Conservation (phyloP, 495 filamentous ascomycete species). For the Penicillium arizonense region DNA sequence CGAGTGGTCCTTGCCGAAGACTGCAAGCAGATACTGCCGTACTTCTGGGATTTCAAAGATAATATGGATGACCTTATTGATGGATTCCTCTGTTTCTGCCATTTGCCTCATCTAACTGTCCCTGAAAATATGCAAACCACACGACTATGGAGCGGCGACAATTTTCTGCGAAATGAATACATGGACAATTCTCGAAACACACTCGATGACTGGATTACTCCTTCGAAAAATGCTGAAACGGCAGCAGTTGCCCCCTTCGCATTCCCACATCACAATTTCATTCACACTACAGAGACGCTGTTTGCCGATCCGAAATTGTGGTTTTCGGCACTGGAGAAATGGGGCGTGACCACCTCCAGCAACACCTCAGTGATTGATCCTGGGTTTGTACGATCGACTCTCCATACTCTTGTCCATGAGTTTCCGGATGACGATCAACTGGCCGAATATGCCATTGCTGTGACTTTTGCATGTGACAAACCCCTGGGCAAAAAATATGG, state of each 20-base stretch:
- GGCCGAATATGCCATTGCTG: conserved; percentile 69
- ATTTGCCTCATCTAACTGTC: conserved; percentile 52
- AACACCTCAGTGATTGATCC: conserved; percentile 24
- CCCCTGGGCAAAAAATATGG: conserved; percentile 64
- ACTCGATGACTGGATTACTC: conserved; percentile 29
- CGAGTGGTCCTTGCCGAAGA: conserved; percentile 59
- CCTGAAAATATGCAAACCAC: conserved; percentile 19
- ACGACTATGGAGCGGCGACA: conserved; percentile 40
- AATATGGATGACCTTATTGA: conserved; percentile 60
- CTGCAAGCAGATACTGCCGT: conserved; percentile 2
- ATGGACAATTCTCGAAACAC: conserved; percentile 22
- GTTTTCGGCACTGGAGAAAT: conserved; percentile 42
- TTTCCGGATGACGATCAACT: conserved; percentile 47
- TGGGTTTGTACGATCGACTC: conserved; percentile 49
- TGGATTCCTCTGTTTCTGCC: conserved; percentile 67
- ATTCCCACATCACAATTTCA: conserved; percentile 32
- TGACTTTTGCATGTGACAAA: conserved; percentile 59
- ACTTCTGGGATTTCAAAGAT: conserved; percentile 67
- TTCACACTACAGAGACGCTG: conserved; percentile 37
- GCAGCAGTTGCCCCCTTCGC: conserved; percentile 15
- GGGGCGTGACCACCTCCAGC: conserved; percentile 19
- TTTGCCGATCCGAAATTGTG: conserved; percentile 37
- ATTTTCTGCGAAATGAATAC: conserved; percentile 46
- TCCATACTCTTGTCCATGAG: conserved; percentile 55
- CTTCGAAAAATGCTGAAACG: conserved; percentile 5